Conservation (phyloP, 768 basidiomycete genomes). For the Phylloporus rhodoxanthus region DNA sequence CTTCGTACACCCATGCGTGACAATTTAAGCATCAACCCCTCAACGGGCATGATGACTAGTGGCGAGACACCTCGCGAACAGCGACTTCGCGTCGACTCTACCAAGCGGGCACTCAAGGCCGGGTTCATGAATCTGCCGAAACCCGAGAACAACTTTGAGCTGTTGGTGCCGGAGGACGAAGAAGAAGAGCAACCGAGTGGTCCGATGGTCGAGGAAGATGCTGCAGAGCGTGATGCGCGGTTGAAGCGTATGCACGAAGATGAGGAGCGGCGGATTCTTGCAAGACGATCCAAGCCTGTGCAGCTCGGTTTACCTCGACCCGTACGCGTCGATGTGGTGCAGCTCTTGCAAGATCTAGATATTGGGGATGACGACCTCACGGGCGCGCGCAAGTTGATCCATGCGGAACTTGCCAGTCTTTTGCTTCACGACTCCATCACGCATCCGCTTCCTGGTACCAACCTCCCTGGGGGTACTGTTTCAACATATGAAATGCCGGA, state of each 20-base stretch:
- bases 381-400: constrained; percentile 58
- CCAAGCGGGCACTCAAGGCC: constrained; percentile 71
- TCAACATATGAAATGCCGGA: constrained; percentile 70
- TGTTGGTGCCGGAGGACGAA: constrained; percentile 86
- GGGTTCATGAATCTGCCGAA: constrained; percentile 82
- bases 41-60: constrained; percentile 47
- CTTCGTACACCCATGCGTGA: constrained; percentile 94
- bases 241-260: constrained; percentile 61
- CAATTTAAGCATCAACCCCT: constrained; percentile 80
- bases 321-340: constrained; percentile 67
- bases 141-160: constrained; percentile 96
- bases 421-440: constrained; percentile 84
- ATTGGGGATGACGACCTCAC: constrained; percentile 44
- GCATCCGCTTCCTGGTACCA: constrained; percentile 85
- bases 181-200: constrained; percentile 37
- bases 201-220: constrained; percentile 65
- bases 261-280: constrained; percentile 74
- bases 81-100: constrained; percentile 52
- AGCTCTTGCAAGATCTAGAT: constrained; percentile 55
- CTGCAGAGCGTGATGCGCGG: constrained; percentile 83
- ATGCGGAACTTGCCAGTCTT: constrained; percentile 71
- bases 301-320: constrained; percentile 83
- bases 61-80: constrained; percentile 76
- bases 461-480: constrained; percentile 61
- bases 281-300: constrained; percentile 74